Evolutionary conservation across 768 basidiomycete species (phyloP).

Genomic region (Trametes villosa): DNA sequence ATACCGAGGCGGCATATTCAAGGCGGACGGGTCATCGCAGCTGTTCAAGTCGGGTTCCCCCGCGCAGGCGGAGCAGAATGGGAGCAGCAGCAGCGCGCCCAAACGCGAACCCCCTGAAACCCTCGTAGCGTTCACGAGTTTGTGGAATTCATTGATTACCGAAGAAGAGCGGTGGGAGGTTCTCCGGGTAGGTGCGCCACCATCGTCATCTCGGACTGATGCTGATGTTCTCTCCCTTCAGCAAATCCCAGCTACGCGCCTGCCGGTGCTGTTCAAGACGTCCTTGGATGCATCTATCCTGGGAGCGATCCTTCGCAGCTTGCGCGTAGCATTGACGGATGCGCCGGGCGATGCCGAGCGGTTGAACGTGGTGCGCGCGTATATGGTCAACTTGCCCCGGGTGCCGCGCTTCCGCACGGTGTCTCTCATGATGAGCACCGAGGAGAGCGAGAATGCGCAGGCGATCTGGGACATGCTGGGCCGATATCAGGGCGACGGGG

Average conservation of each 20-base stretch:
- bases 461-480: constrained; percentile 50
- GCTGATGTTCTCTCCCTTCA: constrained; percentile 32
- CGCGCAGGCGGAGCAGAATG: too few relatives aligned
- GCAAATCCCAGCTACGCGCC: constrained; percentile 55
- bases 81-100: constrained; percentile 7
- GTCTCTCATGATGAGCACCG: constrained; percentile 59
- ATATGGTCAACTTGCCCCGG: constrained; percentile 54
- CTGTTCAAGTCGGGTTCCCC: too few relatives aligned
- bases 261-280: constrained; percentile 68
- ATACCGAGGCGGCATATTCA: constrained; percentile 77
- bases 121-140: constrained; percentile 64
- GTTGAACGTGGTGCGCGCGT: constrained; percentile 41
- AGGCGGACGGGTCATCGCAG: constrained; percentile 54
- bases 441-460: constrained; percentile 55
- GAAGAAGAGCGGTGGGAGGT: constrained; percentile 58
- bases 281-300: constrained; percentile 73
- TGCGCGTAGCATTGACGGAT: constrained; percentile 40
- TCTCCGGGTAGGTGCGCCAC: constrained; percentile 54
- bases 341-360: constrained; percentile 23
- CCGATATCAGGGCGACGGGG: constrained; percentile 6
- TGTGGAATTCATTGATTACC: constrained; percentile 54
- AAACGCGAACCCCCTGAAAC: constrained; percentile 41
- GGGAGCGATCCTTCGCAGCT: constrained; percentile 57
- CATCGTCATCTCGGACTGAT: neutral
- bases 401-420: constrained; percentile 70